Evolutionary conservation across 2,329 filamentous ascomycete species (phyloP).

Genomic region (Alternaria arbusti): DNA sequence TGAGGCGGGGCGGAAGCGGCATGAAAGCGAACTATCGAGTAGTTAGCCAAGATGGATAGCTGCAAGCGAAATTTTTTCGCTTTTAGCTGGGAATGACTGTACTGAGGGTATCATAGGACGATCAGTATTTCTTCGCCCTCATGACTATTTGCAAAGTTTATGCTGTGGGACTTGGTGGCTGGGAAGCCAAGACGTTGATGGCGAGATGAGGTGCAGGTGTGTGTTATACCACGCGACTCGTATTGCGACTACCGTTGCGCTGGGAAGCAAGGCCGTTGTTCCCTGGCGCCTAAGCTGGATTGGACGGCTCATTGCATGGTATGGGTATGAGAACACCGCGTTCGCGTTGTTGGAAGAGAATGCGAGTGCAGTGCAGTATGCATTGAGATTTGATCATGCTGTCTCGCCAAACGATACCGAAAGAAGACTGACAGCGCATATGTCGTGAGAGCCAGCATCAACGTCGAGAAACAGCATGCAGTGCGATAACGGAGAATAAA

Average conservation of each 20-base stretch:
- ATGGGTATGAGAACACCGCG: neutral
- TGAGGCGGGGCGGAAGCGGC: neutral
- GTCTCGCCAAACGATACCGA: neutral
- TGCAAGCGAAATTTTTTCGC: neutral
- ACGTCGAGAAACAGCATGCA: neutral
- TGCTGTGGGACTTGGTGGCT: conserved; percentile 8
- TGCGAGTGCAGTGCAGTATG: neutral
- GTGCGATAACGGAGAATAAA: conserved; percentile 1
- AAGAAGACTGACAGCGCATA: conserved; percentile 4
- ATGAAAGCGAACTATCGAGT: conserved; percentile 1
- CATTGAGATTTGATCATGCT: neutral
- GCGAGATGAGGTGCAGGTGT: neutral
- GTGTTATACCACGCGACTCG: neutral
- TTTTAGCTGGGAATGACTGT: neutral
- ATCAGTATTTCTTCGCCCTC: neutral
- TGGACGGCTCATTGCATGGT: neutral
- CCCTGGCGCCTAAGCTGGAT: neutral
- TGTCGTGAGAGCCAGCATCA: neutral
- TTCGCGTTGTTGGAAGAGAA: neutral
- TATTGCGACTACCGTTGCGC: neutral
- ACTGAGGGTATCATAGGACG: neutral
- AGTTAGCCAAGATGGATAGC: neutral
- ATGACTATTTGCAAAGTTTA: conserved; percentile 6
- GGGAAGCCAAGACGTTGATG: neutral
- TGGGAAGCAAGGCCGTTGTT: neutral